Evolutionary conservation across 2,329 filamentous ascomycete species (phyloP).

Genomic region (Aspergillus japonicus): DNA sequence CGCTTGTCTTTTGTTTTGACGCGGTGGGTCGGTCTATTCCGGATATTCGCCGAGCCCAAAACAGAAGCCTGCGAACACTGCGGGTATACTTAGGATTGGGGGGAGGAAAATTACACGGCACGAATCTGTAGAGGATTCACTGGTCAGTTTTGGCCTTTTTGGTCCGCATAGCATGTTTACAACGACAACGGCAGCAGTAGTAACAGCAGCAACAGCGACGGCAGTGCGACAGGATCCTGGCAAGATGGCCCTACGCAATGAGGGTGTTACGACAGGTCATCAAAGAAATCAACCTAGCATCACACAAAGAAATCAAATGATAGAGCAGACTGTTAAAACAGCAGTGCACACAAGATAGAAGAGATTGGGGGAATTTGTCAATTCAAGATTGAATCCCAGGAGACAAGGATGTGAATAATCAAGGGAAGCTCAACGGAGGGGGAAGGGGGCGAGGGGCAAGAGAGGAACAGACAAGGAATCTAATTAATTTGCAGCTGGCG

Average conservation of each 20-base stretch:
- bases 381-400: neutral
- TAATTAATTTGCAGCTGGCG: constrained; percentile 1
- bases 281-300: constrained; percentile 6
- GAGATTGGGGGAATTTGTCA: neutral
- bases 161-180: constrained; percentile 17
- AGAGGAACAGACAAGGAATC: constrained; percentile 6
- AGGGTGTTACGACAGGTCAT: constrained; percentile 19
- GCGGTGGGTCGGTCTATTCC: neutral
- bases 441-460: neutral
- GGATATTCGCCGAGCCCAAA: neutral
- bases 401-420: neutral
- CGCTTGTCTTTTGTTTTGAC: neutral
- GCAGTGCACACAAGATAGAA: neutral
- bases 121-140: constrained; percentile 18
- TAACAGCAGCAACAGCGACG: neutral
- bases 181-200: neutral
- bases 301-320: constrained; percentile 3
- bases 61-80: neutral
- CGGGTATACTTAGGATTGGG: constrained; percentile 4
- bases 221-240: constrained; percentile 11
- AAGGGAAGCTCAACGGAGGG: neutral
- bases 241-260: constrained; percentile 21
- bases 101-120: constrained; percentile 15
- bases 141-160: constrained; percentile 18
- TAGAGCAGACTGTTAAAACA: constrained; percentile 9